phyloP scores from a whole-genome alignment of 257 asterid species.

The Fraxinus excelsior region DNA sequence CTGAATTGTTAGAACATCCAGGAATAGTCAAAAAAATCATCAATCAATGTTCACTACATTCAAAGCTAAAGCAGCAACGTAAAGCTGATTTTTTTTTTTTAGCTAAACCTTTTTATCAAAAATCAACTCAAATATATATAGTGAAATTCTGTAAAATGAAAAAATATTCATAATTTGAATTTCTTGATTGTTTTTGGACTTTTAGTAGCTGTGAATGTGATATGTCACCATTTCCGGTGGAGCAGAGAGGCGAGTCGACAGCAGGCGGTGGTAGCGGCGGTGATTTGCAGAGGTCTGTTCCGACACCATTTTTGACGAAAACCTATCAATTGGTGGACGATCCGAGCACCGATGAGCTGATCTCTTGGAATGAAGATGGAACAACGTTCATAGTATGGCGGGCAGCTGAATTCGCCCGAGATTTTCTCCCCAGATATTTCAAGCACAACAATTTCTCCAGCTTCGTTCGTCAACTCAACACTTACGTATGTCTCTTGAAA shows the following conservation, averaged over 20 bases:
- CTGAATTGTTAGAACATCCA: not conserved
- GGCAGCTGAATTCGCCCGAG: conserved; percentile 48
- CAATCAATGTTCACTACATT: not conserved
- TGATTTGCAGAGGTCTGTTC: conserved; percentile 40
- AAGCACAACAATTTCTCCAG: conserved; percentile 54
- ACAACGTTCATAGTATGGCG: conserved; percentile 46
- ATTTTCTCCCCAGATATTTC: conserved; percentile 49
- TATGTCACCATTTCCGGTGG: conserved; percentile 7
- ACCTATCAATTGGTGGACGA: conserved; percentile 47
- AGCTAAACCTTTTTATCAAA: too few relatives aligned
- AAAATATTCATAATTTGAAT: too few relatives aligned
- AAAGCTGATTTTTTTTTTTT: not conserved
- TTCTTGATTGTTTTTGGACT: not conserved
- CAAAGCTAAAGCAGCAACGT: not conserved
- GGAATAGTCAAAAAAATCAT: not conserved
- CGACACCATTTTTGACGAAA: conserved; percentile 47
- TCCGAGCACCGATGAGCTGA: conserved; percentile 36
- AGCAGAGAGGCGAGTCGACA: too few relatives aligned
- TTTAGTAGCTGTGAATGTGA: not conserved
- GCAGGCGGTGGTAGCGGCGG: too few relatives aligned
- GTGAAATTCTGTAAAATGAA: not conserved
- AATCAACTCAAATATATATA: not conserved
- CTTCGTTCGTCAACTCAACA: conserved; percentile 48
- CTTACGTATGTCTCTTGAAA: conserved; percentile 26
- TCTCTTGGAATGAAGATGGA: conserved; percentile 53